phyloP scores from a whole-genome alignment of 306 rosid genomes.

The Cicer cuneatum region DNA sequence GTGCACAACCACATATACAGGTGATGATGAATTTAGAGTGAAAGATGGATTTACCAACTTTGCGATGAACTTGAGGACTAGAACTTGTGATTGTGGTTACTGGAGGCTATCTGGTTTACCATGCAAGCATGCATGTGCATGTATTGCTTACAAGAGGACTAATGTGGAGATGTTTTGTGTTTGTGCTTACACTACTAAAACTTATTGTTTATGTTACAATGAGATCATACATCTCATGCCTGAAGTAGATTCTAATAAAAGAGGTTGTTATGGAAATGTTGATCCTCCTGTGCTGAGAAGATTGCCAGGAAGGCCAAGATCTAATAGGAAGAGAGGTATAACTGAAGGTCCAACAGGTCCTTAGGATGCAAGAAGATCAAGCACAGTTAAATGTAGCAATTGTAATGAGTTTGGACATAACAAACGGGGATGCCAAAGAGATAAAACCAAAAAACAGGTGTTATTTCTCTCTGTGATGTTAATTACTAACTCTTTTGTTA shows the following conservation, averaged over 20 bases:
- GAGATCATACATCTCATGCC: neutral
- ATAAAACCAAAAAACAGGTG: too few species aligned
- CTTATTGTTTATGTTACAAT: neutral
- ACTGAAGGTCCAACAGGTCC: neutral
- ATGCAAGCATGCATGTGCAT: neutral
- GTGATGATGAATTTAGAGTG: too few species aligned
- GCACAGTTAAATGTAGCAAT: neutral
- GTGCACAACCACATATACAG: too few species aligned
- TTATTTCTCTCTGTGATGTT: too few species aligned
- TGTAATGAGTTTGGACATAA: neutral
- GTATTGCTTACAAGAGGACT: neutral
- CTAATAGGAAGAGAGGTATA: neutral
- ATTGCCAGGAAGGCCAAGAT: neutral
- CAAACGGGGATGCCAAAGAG: too few species aligned
- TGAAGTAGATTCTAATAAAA: neutral
- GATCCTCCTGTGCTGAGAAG: neutral
- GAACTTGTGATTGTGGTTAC: neutral
- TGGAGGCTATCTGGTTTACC: neutral
- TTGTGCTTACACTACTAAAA: neutral
- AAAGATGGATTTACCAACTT: too few species aligned
- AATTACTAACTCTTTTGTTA: too few species aligned
- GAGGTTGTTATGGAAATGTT: neutral
- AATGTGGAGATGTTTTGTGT: neutral
- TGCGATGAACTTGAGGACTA: neutral
- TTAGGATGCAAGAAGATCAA: neutral